These are phyloP conservation scores for Xylariaceae sp. DNA, from an alignment of 2,329 filamentous ascomycete genomes.

Conservation along the genomic window DNA sequence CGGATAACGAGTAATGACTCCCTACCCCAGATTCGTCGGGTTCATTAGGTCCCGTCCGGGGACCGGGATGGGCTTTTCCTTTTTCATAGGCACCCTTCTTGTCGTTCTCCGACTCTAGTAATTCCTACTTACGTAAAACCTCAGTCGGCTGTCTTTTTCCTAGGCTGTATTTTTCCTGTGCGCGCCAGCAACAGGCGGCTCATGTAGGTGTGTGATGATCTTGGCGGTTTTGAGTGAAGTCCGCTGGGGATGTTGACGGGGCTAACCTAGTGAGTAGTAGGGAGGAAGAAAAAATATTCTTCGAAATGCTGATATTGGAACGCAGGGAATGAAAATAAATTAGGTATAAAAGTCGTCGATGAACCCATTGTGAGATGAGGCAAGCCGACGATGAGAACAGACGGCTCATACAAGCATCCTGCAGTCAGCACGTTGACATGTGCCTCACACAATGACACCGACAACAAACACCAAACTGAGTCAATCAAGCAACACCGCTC, in stretches of 20 bases:
- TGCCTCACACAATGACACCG: not conserved
- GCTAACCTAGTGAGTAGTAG: not conserved
- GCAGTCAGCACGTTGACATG: not conserved
- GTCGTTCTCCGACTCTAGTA: not conserved
- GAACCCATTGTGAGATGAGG: too few relatives aligned
- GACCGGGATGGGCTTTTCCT: too few relatives aligned
- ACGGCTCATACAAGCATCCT: not conserved
- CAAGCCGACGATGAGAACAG: too few relatives aligned
- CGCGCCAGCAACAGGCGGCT: too few relatives aligned
- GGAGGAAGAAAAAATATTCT: not conserved
- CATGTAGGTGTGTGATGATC: not conserved
- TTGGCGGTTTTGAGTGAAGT: not conserved
- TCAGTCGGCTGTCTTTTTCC: not conserved
- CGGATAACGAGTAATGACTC: too few relatives aligned
- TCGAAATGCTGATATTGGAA: not conserved
- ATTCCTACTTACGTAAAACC: not conserved
- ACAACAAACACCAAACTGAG: not conserved
- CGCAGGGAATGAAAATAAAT: too few relatives aligned
- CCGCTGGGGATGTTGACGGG: not conserved
- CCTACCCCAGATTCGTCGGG: too few relatives aligned
- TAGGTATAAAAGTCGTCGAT: too few relatives aligned
- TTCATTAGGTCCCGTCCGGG: too few relatives aligned
- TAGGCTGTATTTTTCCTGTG: not conserved
- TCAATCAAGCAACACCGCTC: not conserved
- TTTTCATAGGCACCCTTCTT: too few relatives aligned